These are phyloP conservation scores for Salix viminalis DNA, from an alignment of 345 rosid genomes.

Conservation along the genomic window DNA sequence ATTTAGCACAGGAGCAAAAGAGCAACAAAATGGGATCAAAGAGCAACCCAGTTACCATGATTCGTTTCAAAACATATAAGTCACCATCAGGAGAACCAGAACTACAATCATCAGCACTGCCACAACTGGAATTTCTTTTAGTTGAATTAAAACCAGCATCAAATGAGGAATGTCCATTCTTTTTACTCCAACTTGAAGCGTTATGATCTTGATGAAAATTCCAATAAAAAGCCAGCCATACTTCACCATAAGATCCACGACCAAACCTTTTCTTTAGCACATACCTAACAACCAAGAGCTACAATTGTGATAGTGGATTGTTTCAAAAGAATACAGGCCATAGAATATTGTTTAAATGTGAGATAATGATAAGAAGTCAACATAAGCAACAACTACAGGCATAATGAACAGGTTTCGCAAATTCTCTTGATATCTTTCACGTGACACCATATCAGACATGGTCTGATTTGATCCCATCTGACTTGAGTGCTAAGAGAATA, in stretches of 20 bases:
- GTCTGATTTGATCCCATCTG: no score
- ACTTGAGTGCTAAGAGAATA: neutral
- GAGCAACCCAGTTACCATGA: constrained; percentile 54
- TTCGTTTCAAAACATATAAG: constrained; percentile 78
- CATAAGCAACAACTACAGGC: no score
- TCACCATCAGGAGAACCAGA: constrained; percentile 39
- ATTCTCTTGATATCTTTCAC: no score
- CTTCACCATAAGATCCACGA: constrained; percentile 93
- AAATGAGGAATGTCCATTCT: constrained; percentile 35
- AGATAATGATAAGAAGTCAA: neutral
- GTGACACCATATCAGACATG: no score
- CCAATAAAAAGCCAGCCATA: constrained; percentile 91
- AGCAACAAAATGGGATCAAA: neutral
- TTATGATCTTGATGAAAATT: constrained; percentile 52
- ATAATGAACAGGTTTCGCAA: no score
- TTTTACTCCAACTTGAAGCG: constrained; percentile 40
- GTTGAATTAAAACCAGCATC: constrained; percentile 22
- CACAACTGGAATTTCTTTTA: constrained; percentile 30
- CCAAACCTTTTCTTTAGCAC: constrained; percentile 79
- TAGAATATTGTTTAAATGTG: neutral
- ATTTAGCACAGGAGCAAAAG: neutral
- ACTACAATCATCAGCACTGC: constrained; percentile 35
- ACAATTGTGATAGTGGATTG: constrained; percentile 6
- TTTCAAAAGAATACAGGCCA: constrained; percentile 10
- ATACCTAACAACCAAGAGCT: constrained; percentile 49